Base-by-base conservation (phyloP, 768 basidiomycete species). In the Lentinula aciculospora region DNA sequence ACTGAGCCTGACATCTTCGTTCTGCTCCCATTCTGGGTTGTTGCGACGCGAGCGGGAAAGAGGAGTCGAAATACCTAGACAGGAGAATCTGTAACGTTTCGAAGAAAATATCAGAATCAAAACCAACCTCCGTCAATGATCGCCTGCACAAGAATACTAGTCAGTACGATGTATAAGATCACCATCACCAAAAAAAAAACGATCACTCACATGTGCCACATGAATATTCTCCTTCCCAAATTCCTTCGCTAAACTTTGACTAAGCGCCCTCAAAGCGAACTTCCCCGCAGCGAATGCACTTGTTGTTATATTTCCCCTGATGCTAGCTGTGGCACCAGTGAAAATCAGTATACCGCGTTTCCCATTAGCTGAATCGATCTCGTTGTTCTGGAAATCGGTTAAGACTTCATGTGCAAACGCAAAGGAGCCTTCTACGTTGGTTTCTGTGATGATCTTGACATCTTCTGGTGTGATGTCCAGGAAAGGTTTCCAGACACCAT, bases 241-340 rank as follows among this genome's bases (percentile, higher is more conserved):
- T 64, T 90, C 88, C 68, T 89, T 89, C 7, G 82, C 81, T 64
- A 89, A 68, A 62, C 86, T 88, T 71, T 90, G 88, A 0, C 81
- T 80, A 47, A 90, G 71, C 0, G 83, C 84, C 44, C 88, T 73
- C 42, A 82, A 34, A 3, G 81, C 88, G 55, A 80, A 81, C 66
- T 89, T 89, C 0, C 81, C 81, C 3, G 85, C 81, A 3, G 88
- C 75, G 62, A 89, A 85, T 2, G 76, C 79, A 54, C 84, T 84
- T 0, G 86, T 87, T 0, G 69, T 71, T 1, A 72, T 70, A 56
- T 88, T 88, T 5, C 88, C 88, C 56, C 88, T 72, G 19, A 81
- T 57, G 53, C 82, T 76, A 5, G 88, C 84, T 6, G 89, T 89
- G 1, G 88, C 88, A 0, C 88, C 86, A 0, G 88, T 90, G 65